Evolutionary conservation across 1,284 basidiomycete species (phyloP).

Genomic region (Naganishia albida): DNA sequence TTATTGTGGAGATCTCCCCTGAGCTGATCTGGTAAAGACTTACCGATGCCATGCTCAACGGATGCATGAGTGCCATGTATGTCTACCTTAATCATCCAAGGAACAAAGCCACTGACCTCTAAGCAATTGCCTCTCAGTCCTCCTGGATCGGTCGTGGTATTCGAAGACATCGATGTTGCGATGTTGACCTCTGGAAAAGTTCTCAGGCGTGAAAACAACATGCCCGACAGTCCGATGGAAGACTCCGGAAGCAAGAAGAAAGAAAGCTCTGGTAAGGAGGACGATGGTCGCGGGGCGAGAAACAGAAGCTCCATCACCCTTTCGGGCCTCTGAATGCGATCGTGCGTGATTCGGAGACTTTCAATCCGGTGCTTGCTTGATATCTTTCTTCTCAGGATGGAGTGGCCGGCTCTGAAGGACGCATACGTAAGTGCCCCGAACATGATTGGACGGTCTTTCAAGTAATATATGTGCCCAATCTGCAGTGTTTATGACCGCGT

Average conservation of each 20-base stretch:
- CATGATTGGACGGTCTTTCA: neutral
- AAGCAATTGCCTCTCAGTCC: neutral
- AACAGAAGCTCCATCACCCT: conserved; percentile 22
- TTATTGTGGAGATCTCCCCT: neutral
- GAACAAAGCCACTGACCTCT: neutral
- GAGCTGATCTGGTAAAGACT: neutral
- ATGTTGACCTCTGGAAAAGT: too few species aligned
- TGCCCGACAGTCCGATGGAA: neutral
- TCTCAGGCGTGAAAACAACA: neutral
- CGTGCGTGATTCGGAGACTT: neutral
- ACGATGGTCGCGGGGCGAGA: neutral
- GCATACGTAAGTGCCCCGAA: conserved; percentile 14
- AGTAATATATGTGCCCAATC: neutral
- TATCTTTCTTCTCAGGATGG: conserved; percentile 5
- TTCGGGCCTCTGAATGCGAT: conserved; percentile 23
- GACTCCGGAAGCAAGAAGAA: neutral
- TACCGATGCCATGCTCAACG: conserved; percentile 28
- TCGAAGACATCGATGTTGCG: too few species aligned
- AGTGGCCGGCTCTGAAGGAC: conserved; percentile 24
- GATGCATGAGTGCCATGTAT: conserved; percentile 29
- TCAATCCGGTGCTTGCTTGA: neutral
- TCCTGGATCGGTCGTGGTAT: neutral
- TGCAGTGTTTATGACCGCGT: conserved; percentile 34
- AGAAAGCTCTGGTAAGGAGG: neutral
- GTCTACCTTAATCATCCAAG: neutral